Evolutionary conservation across 768 basidiomycete species (phyloP).

Genomic region (Pluteus cervinus): DNA sequence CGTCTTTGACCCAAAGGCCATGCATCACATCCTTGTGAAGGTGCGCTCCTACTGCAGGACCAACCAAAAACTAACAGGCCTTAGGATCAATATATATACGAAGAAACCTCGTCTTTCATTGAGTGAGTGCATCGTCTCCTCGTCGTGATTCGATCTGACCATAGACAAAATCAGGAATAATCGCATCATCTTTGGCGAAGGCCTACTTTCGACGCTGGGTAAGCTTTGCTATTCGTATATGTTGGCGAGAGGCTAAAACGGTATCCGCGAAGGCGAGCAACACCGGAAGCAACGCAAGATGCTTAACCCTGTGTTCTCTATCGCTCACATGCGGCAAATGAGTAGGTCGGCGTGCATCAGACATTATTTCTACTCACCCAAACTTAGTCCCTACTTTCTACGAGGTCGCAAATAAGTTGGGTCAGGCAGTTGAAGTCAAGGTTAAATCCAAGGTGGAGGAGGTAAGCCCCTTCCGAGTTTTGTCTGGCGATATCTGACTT

Average conservation of each 20-base stretch:
- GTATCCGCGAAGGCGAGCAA: constrained; percentile 32
- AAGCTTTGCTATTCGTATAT: too few relatives aligned
- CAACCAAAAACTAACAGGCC: background rate
- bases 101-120: constrained; percentile 18
- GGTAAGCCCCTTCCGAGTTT: constrained; percentile 9
- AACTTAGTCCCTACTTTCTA: constrained; percentile 27
- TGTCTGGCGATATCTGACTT: too few relatives aligned
- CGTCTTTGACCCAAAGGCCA: constrained; percentile 37
- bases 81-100: constrained; percentile 27
- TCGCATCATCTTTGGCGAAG: constrained; percentile 40
- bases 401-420: constrained; percentile 21
- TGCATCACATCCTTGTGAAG: constrained; percentile 40
- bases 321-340: constrained; percentile 33
- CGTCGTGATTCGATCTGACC: constrained; percentile 11
- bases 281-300: constrained; percentile 38
- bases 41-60: constrained; percentile 15
- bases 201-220: constrained; percentile 29
- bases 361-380: background rate
- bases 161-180: constrained; percentile 26
- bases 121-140: constrained; percentile 11
- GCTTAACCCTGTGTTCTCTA: constrained; percentile 39
- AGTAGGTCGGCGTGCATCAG: constrained; percentile 12
- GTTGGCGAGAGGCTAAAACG: too few relatives aligned
- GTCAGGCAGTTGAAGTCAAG: constrained; percentile 15
- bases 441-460: too few relatives aligned